A percentile compares a stretch with the other conserved stretches of the same genome.
Conservation (phyloP, 352 stramenopile species). For the Phytopythium aichiense region DNA sequence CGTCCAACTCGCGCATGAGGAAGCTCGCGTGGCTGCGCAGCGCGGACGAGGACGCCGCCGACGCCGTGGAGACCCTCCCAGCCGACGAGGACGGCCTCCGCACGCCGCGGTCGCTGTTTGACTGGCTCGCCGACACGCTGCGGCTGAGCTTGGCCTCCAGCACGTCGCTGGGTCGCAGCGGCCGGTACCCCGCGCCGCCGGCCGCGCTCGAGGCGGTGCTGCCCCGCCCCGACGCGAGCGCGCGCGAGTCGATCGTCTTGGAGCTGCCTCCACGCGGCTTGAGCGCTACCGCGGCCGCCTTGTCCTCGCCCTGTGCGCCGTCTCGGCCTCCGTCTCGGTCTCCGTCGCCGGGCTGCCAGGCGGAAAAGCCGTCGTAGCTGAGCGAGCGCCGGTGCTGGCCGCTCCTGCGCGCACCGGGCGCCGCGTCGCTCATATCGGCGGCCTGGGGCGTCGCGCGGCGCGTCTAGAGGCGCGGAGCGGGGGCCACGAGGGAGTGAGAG, state of each 20-base stretch:
- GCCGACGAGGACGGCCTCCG: constrained; percentile 14
- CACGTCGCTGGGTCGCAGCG: constrained; percentile 25
- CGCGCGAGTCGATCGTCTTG: constrained; percentile 9
- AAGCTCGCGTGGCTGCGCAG: constrained; percentile 38
- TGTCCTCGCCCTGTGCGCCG: constrained; percentile 5
- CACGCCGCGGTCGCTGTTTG: background rate
- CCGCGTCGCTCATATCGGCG: constrained; percentile 8
- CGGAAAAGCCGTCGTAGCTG: constrained; percentile 8
- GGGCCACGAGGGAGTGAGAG: background rate
- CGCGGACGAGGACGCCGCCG: constrained; percentile 19
- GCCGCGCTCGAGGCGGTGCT: background rate
- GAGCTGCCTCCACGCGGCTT: constrained; percentile 7
- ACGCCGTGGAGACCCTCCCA: constrained; percentile 9
- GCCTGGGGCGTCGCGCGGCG: background rate
- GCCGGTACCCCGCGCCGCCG: background rate
- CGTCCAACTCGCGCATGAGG: constrained; percentile 52
- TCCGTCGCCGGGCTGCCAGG: background rate
- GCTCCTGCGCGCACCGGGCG: background rate
- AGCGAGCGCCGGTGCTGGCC: constrained; percentile 4
- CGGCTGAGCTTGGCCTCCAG: constrained; percentile 30
- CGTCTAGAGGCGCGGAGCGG: background rate
- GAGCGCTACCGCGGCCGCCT: background rate
- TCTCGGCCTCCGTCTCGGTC: background rate
- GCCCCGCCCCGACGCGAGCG: background rate
- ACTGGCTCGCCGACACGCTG: constrained; percentile 31